Percentiles rank a stretch among this genome's conserved stretches.
Conservation (phyloP, 176 grass and related monocot genomes). For the Musa schizocarpa region DNA sequence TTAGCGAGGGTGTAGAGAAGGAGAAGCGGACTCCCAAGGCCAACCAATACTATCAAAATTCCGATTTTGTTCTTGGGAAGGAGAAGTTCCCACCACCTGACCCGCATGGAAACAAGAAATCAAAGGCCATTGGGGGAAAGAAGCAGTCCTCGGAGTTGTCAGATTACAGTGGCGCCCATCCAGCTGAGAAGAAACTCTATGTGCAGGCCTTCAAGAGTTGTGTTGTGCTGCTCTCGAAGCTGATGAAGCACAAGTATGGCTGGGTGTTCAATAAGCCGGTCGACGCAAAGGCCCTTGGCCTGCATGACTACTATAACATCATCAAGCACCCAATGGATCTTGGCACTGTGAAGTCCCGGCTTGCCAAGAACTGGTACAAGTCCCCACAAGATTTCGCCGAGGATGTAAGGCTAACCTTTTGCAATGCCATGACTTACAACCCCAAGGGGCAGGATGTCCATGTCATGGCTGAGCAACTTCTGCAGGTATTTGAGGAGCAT, state of each 20-base stretch:
- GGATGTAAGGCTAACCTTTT: conserved; percentile 81
- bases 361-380: conserved; percentile 59
- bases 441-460: conserved; percentile 91
- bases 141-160: conserved; percentile 33
- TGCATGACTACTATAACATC: conserved; percentile 71
- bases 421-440: conserved; percentile 95
- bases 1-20: conserved; percentile 56
- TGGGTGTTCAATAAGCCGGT: conserved; percentile 98
- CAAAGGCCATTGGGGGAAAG: conserved; percentile 37
- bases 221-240: conserved; percentile 39
- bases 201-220: conserved; percentile 68
- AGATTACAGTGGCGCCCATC: conserved; percentile 15
- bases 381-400: conserved; percentile 74
- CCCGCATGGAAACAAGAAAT: conserved; percentile 51
- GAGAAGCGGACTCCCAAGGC: conserved; percentile 81
- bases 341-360: conserved; percentile 64
- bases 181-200: conserved; percentile 45
- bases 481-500: conserved; percentile 56
- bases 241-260: conserved; percentile 83
- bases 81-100: conserved; percentile 61
- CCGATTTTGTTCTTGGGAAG: conserved; percentile 79
- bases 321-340: conserved; percentile 94
- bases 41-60: conserved; percentile 66
- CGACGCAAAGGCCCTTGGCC: conserved; percentile 48
- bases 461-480: conserved; percentile 79